Conservation (phyloP, 495 filamentous ascomycete genomes). For the Symbiotaphrina buchneri region DNA sequence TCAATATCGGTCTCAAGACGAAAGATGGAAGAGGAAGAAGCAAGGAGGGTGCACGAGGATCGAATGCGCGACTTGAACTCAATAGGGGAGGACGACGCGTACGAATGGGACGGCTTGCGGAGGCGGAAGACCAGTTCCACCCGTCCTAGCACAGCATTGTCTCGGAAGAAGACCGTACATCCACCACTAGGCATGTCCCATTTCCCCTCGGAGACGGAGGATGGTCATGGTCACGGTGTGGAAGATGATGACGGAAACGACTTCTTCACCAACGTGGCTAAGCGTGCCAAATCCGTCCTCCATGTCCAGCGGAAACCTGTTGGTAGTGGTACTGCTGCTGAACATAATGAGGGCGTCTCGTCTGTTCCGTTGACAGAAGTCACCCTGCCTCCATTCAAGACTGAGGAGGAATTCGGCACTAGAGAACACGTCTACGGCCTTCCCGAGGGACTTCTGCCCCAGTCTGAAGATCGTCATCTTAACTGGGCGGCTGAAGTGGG, state of each 20-base stretch:
- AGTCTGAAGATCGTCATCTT: too few relatives aligned
- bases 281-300: too few relatives aligned
- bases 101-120: constrained; percentile 86
- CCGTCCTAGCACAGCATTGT: constrained; percentile 10
- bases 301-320: too few relatives aligned
- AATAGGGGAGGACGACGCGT: constrained; percentile 42
- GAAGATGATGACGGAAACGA: too few relatives aligned
- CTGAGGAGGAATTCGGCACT: too few relatives aligned
- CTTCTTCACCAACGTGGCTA: too few relatives aligned
- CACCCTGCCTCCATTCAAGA: constrained; percentile 1
- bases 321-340: too few relatives aligned
- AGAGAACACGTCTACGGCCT: constrained; percentile 10
- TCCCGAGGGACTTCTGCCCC: constrained; percentile 5
- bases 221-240: constrained; percentile 23
- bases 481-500: constrained; percentile 16
- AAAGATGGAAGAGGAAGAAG: constrained; percentile 64
- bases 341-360: too few relatives aligned
- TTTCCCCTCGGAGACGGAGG: constrained; percentile 48
- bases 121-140: constrained; percentile 51
- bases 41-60: constrained; percentile 57
- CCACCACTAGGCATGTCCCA: constrained; percentile 77
- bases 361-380: too few relatives aligned
- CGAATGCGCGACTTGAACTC: constrained; percentile 49
- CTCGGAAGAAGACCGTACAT: constrained; percentile 30
- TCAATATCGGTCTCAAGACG: constrained; percentile 54